Percentiles rank a stretch among this genome's conserved stretches.
Evolutionary conservation across 164 flowering plant genomes (phyloP).

Genomic region (Nelumbo lutea): DNA sequence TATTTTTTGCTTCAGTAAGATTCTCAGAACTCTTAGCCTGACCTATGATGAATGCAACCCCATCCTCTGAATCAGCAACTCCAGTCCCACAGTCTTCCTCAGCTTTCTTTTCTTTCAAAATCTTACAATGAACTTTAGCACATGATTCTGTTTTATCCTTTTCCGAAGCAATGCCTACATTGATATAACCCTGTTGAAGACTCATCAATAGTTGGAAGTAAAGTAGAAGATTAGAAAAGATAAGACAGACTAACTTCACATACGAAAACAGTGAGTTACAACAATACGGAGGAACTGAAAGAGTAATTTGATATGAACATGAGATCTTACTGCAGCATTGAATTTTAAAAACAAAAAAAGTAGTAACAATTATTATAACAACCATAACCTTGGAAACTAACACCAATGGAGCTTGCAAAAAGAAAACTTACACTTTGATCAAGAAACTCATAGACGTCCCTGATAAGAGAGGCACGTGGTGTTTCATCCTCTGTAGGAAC

Average conservation of each 20-base stretch:
- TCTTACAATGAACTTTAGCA: conserved; percentile 25
- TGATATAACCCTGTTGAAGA: conserved; percentile 86
- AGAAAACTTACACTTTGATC: conserved; percentile 73
- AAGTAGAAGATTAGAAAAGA: background rate
- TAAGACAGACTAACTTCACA: background rate
- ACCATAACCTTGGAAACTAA: background rate
- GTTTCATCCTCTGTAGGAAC: conserved; percentile 45
- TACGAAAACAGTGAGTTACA: background rate
- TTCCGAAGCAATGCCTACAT: conserved; percentile 76
- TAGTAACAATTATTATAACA: background rate
- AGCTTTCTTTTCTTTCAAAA: conserved; percentile 32
- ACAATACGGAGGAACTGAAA: background rate
- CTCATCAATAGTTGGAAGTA: conserved; percentile 18
- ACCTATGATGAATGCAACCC: conserved; percentile 58
- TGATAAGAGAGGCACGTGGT: conserved; percentile 54
- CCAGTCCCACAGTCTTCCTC: conserved; percentile 34
- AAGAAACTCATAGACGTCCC: conserved; percentile 78
- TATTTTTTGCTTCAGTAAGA: conserved; percentile 26
- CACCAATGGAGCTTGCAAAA: background rate
- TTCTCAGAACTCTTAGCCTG: conserved; percentile 35
- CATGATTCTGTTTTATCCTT: conserved; percentile 40
- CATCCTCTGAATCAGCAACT: conserved; percentile 59
- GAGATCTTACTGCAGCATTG: background rate
- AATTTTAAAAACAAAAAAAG: background rate
- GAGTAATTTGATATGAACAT: background rate